Percentiles rank a stretch among this genome's conserved stretches.
Evolutionary conservation across 2,329 filamentous ascomycete genomes (phyloP).

Genomic region (Calonectria pseudoreteaudii): DNA sequence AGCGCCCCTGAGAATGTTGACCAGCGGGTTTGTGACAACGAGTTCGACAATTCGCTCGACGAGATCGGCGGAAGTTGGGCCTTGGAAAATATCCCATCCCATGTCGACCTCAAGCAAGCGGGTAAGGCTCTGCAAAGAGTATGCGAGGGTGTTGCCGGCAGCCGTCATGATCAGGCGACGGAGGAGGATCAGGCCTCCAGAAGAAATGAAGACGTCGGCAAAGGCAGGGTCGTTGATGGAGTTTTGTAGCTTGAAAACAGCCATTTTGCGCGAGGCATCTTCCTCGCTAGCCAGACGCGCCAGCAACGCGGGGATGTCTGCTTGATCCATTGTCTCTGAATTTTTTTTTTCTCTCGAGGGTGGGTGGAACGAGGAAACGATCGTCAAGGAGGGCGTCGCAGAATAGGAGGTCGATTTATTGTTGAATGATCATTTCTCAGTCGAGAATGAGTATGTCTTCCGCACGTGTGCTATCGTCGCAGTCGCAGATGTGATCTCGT

Average conservation of each 20-base stretch:
- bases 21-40: slow-evolving; percentile 92
- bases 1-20: slow-evolving; percentile 96
- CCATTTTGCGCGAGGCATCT: slow-evolving; percentile 97
- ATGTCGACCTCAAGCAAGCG: slow-evolving; percentile 94
- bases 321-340: slow-evolving; percentile 67
- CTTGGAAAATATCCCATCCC: slow-evolving; percentile 91
- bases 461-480: not conserved
- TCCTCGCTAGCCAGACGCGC: slow-evolving; percentile 76
- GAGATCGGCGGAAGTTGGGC: slow-evolving; percentile 71
- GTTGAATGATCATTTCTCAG: slow-evolving; percentile 3
- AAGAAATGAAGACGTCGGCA: slow-evolving; percentile 94
- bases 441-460: not conserved
- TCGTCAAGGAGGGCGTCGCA: not conserved
- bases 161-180: slow-evolving; percentile 86
- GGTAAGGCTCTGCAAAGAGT: slow-evolving; percentile 89
- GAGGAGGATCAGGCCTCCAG: slow-evolving; percentile 85
- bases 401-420: slow-evolving; percentile 1
- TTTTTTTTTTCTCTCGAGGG: slow-evolving; percentile 13
- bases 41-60: slow-evolving; percentile 86
- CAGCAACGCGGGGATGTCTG: slow-evolving; percentile 74
- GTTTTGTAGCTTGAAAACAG: slow-evolving; percentile 96
- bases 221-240: slow-evolving; percentile 97
- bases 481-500: not conserved
- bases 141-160: slow-evolving; percentile 93
- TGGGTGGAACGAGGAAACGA: not conserved